phyloP scores from a whole-genome alignment of 495 filamentous ascomycete genomes.

The Hypoxylon subgilvum region DNA sequence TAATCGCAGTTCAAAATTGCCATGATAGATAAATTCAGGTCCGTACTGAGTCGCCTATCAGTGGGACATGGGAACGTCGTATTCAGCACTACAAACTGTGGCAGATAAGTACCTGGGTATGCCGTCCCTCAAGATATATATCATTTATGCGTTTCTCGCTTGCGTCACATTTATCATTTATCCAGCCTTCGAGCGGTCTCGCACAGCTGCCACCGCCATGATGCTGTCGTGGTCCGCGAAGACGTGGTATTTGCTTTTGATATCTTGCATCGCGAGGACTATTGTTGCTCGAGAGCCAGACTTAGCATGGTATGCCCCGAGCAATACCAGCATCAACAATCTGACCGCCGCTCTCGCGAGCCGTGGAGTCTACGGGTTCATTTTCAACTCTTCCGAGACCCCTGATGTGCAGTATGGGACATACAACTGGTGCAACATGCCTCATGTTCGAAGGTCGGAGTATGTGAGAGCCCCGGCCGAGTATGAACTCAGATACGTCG shows the following conservation, averaged over 20 bases:
- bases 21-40: too few species aligned
- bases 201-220: too few species aligned
- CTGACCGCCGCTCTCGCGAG: constrained; percentile 57
- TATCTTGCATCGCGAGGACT: background rate
- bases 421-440: constrained; percentile 82
- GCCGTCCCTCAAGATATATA: too few species aligned
- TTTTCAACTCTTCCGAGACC: constrained; percentile 64
- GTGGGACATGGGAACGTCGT: background rate
- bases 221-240: constrained; percentile 13
- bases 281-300: constrained; percentile 42
- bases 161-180: too few species aligned
- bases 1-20: too few species aligned
- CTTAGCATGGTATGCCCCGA: constrained; percentile 64
- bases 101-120: background rate
- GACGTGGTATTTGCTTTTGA: background rate
- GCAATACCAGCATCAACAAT: constrained; percentile 62
- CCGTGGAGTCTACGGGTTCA: constrained; percentile 65
- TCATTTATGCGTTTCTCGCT: too few species aligned
- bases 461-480: constrained; percentile 56
- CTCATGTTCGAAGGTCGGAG: constrained; percentile 65
- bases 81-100: background rate
- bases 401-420: constrained; percentile 57
- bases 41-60: too few species aligned
- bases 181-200: too few species aligned
- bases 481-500: constrained; percentile 69